phyloP scores from a whole-genome alignment of 805 yeast genomes.

The Lachancea mirantina region DNA sequence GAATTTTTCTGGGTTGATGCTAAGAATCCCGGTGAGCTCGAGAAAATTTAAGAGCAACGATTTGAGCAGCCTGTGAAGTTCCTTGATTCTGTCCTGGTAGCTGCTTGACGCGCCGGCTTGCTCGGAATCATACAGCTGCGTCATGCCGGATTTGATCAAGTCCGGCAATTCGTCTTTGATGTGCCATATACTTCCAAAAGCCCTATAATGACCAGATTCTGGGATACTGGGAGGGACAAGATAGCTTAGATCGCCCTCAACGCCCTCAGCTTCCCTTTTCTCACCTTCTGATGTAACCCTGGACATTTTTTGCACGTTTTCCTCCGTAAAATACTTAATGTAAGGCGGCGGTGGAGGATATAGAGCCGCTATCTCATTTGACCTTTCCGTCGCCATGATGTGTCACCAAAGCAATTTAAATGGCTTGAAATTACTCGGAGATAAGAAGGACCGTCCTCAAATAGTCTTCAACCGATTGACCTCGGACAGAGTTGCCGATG shows the following conservation, averaged over 20 bases:
- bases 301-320: constrained; percentile 49
- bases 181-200: constrained; percentile 90
- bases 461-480: no score
- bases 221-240: constrained; percentile 63
- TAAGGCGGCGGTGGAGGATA: constrained; percentile 95
- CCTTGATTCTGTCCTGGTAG: constrained; percentile 50
- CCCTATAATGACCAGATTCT: constrained; percentile 58
- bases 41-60: constrained; percentile 74
- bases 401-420: no score
- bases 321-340: constrained; percentile 62
- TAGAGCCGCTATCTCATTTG: constrained; percentile 50
- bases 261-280: constrained; percentile 18
- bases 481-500: no score
- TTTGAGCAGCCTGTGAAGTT: constrained; percentile 71
- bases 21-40: constrained; percentile 72
- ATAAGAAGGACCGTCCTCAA: no score
- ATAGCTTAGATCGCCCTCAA: constrained; percentile 43
- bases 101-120: constrained; percentile 24
- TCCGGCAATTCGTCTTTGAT: constrained; percentile 66
- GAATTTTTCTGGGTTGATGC: constrained; percentile 61
- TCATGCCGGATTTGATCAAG: constrained; percentile 67
- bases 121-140: constrained; percentile 49
- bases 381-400: constrained; percentile 14
- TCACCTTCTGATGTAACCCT: no score
- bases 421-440: no score